Conservation (phyloP, 2,329 filamentous ascomycete species). For the Diaporthe batatas region DNA sequence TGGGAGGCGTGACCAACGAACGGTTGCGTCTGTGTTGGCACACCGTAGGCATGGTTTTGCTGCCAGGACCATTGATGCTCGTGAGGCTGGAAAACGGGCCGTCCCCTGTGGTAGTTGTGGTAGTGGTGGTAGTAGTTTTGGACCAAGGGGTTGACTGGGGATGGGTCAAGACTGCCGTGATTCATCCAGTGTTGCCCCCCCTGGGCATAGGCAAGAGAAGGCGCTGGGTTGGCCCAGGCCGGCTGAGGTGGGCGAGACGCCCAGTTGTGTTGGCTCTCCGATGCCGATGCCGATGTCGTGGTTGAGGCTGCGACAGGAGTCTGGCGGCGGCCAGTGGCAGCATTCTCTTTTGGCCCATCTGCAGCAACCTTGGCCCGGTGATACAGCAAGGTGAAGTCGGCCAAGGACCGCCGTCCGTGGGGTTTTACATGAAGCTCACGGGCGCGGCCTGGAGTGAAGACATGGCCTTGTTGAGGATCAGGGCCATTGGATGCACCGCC, state of each 20-base stretch:
- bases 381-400: not conserved
- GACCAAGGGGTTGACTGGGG: not conserved
- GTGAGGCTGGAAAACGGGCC: not conserved
- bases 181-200: not conserved
- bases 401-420: not conserved
- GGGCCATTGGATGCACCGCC: not conserved
- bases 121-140: not conserved
- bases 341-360: not conserved
- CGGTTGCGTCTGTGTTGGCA: not conserved
- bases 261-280: not conserved
- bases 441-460: too few species aligned
- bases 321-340: too few species aligned
- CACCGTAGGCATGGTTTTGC: not conserved
- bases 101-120: too few species aligned
- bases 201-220: not conserved
- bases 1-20: not conserved
- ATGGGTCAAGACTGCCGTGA: not conserved
- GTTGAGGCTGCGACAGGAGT: not conserved
- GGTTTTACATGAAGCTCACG: not conserved
- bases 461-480: not conserved
- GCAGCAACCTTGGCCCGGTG: slow-evolving; percentile 21
- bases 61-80: not conserved
- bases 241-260: not conserved
- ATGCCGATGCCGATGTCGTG: not conserved
- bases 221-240: not conserved